Evolutionary conservation across 371 early-diverging fungal species (phyloP).

Genomic region (Cokeromyces recurvatus): DNA sequence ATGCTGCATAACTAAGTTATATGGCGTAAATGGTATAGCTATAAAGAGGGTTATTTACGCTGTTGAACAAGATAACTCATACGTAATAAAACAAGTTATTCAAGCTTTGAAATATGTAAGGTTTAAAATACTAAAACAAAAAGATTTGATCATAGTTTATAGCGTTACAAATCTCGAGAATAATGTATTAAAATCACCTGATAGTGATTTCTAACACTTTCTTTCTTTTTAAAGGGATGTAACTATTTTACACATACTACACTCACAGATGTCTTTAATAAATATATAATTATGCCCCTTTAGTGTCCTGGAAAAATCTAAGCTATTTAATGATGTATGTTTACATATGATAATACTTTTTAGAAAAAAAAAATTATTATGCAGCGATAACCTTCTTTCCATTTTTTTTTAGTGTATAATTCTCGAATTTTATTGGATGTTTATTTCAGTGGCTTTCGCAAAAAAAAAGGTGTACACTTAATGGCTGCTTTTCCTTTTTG

Average conservation of each 20-base stretch:
- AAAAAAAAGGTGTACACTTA: too few relatives aligned
- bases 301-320: conserved; percentile 66
- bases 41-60: conserved; percentile 66
- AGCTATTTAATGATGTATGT: conserved; percentile 63
- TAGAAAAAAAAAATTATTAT: too few relatives aligned
- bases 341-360: too few relatives aligned
- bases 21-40: conserved; percentile 56
- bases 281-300: conserved; percentile 64
- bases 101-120: conserved; percentile 66
- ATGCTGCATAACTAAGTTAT: conserved; percentile 71
- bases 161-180: conserved; percentile 68
- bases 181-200: conserved; percentile 43
- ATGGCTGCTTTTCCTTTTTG: too few relatives aligned
- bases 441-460: too few relatives aligned
- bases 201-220: conserved; percentile 48
- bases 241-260: conserved; percentile 57
- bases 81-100: conserved; percentile 55
- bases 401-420: too few relatives aligned
- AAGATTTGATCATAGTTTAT: conserved; percentile 54
- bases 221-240: conserved; percentile 47
- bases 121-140: conserved; percentile 63
- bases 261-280: conserved; percentile 56
- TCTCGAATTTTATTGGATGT: too few relatives aligned
- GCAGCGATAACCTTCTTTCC: too few relatives aligned
- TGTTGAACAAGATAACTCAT: conserved; percentile 78